Evolutionary conservation across 352 stramenopile species (phyloP), one percentile per base, ranked within the genome.

Genomic region (Pythium brassicae): DNA sequence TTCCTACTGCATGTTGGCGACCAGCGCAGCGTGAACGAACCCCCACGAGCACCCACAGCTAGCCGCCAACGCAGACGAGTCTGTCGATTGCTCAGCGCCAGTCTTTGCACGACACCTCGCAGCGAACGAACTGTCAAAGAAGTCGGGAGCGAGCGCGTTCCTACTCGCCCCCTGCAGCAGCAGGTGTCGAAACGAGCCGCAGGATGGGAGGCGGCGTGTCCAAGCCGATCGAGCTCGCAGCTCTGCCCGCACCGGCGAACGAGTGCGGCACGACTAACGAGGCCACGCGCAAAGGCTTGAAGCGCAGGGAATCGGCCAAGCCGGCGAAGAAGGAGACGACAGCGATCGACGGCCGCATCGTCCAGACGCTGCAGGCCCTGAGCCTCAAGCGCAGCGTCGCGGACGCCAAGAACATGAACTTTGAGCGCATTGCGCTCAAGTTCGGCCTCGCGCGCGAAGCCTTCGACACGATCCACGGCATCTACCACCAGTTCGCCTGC

Each of bases 381-480:
- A 88, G 87, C 37, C 65, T 86, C 27, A 63, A 69, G n/a, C 62
- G 74, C n/a, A 63, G 76, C 25, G 52, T 66, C 19, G 69, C 61
- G 19, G 83, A 88, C 26, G 56, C 63, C 23, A 83, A 85, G 55
- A 50, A 53, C 3, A 65, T 74, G 19, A 86, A 91, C 53, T 91
- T 93, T 55, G 80, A 93, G 54, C 76, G 81, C 8, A 88, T 93
- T 22, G 81, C 83, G 23, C 68, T 93, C 40, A 83, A 88, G 47
- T 93, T 93, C 44, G 59, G 62, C 2, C 57, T 90, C 44, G 80
- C 85, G 3, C 65, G 65, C 3, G 73, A 87, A 32, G 80, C 76
- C 1, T 91, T 93, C 61, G 63, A 68, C 48, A 87, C 66, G 5
- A 72, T 93, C 49, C 76, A 79, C 43, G 52, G 49, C 20, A 89